Percentiles rank a stretch among this genome's conserved stretches.
Evolutionary conservation across 257 asterid species (phyloP).

Genomic region (Jaltomata sinuosa): DNA sequence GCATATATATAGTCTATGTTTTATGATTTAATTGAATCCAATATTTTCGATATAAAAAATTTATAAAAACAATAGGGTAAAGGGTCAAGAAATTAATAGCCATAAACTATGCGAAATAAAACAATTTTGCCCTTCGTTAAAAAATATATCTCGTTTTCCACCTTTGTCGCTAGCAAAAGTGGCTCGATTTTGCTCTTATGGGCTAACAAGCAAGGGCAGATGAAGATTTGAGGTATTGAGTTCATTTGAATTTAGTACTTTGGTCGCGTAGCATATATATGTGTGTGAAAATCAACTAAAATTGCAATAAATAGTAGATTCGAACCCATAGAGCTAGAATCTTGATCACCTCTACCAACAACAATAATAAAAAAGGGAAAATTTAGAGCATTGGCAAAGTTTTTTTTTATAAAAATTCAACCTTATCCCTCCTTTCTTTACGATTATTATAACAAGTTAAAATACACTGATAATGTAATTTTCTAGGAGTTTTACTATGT

Average conservation of each 20-base stretch:
- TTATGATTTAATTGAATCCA: not conserved
- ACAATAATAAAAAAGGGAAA: not conserved
- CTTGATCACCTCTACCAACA: not conserved
- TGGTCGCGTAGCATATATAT: accelerated
- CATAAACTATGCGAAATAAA: not conserved
- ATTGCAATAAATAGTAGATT: too few relatives aligned
- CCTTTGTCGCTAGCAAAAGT: not conserved
- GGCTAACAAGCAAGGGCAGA: not conserved
- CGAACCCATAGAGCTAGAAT: not conserved
- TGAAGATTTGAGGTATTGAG: not conserved
- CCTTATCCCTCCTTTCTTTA: not conserved
- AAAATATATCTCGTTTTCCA: not conserved
- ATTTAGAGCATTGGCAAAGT: not conserved
- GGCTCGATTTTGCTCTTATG: not conserved
- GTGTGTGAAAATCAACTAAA: not conserved
- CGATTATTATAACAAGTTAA: not conserved
- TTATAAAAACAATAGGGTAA: not conserved
- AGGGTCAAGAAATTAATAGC: not conserved
- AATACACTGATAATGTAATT: not conserved
- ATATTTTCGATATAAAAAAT: not conserved
- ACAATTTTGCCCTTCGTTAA: not conserved
- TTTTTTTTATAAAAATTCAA: too few relatives aligned
- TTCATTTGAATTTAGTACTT: not conserved
- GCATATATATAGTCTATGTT: not conserved
- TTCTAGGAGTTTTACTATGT: too few relatives aligned